These are phyloP conservation scores for Paracamarosporium sp. DNA, from an alignment of 2,329 filamentous ascomycete species.

Conservation along the genomic window DNA sequence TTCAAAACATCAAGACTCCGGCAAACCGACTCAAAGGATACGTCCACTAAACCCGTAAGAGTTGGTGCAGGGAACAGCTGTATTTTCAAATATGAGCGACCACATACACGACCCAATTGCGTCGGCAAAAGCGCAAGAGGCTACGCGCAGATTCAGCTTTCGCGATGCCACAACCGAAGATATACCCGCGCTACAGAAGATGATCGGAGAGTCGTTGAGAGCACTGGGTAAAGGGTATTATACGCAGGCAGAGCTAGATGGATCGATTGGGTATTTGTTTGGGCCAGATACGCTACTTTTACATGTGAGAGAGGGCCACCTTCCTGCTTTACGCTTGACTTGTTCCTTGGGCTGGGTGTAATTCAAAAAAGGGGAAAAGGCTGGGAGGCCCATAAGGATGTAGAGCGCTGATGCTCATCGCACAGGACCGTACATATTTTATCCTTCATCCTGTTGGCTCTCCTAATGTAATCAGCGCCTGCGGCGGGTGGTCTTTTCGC, in stretches of 20 bases:
- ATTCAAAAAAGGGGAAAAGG: neutral
- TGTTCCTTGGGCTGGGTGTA: neutral
- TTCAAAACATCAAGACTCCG: neutral
- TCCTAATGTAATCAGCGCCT: slow-evolving; percentile 36
- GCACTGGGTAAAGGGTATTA: slow-evolving; percentile 35
- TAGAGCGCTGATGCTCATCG: neutral
- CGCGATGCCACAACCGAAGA: slow-evolving; percentile 36
- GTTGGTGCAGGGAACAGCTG: neutral
- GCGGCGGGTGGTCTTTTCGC: slow-evolving; percentile 45
- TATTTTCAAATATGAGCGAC: neutral
- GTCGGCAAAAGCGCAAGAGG: slow-evolving; percentile 41
- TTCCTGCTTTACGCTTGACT: neutral
- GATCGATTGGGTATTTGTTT: slow-evolving; percentile 45
- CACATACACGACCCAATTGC: slow-evolving; percentile 35
- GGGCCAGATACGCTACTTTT: slow-evolving; percentile 44
- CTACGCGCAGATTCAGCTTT: slow-evolving; percentile 37
- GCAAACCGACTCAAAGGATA: too few species aligned
- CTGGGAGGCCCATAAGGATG: neutral
- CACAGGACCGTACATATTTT: slow-evolving; percentile 36
- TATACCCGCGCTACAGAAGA: slow-evolving; percentile 36
- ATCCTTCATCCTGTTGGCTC: slow-evolving; percentile 33
- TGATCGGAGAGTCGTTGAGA: slow-evolving; percentile 38
- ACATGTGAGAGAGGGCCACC: slow-evolving; percentile 13
- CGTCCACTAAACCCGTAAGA: too few species aligned
- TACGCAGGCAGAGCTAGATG: slow-evolving; percentile 41